Conservation (phyloP, 768 basidiomycete genomes). For the Rhodotorula graminis region DNA sequence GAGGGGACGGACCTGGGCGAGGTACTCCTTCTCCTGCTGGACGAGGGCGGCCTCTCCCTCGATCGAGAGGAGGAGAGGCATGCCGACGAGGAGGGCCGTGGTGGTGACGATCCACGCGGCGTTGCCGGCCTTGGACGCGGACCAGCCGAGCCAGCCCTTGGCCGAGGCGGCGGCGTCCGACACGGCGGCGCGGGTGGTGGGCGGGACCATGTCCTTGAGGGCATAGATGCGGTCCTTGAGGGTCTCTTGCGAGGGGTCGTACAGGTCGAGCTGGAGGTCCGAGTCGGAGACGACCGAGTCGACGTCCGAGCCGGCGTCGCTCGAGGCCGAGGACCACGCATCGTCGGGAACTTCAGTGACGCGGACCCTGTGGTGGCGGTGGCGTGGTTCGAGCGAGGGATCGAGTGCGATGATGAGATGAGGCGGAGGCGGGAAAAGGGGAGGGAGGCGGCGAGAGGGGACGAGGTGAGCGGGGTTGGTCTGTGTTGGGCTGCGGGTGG, state of each 20-base stretch:
- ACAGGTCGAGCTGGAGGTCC: slow-evolving; percentile 48
- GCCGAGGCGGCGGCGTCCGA: slow-evolving; percentile 59
- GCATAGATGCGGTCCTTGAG: slow-evolving; percentile 80
- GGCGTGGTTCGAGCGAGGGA: too few relatives aligned
- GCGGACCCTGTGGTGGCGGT: slow-evolving; percentile 1
- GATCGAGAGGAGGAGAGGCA: slow-evolving; percentile 84
- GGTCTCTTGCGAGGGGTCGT: slow-evolving; percentile 61
- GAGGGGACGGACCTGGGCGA: slow-evolving; percentile 21
- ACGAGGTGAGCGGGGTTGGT: too few relatives aligned
- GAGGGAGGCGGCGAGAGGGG: too few relatives aligned
- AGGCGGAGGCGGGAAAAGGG: too few relatives aligned
- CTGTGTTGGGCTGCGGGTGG: too few relatives aligned
- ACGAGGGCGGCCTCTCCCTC: slow-evolving; percentile 96
- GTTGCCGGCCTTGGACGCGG: slow-evolving; percentile 72
- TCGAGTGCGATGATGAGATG: too few relatives aligned
- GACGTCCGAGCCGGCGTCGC: slow-evolving; percentile 58
- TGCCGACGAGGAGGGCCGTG: slow-evolving; percentile 82
- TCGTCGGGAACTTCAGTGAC: slow-evolving; percentile 1
- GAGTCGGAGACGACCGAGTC: slow-evolving; percentile 65
- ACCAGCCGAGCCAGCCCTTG: slow-evolving; percentile 62
- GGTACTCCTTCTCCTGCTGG: slow-evolving; percentile 78
- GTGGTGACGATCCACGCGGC: slow-evolving; percentile 93
- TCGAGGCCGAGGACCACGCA: neutral
- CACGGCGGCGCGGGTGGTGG: slow-evolving; percentile 75
- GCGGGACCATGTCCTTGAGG: slow-evolving; percentile 92